These are phyloP conservation scores for Podila horticola DNA, from an alignment of 192 early-diverging fungal species.

Conservation along the genomic window DNA sequence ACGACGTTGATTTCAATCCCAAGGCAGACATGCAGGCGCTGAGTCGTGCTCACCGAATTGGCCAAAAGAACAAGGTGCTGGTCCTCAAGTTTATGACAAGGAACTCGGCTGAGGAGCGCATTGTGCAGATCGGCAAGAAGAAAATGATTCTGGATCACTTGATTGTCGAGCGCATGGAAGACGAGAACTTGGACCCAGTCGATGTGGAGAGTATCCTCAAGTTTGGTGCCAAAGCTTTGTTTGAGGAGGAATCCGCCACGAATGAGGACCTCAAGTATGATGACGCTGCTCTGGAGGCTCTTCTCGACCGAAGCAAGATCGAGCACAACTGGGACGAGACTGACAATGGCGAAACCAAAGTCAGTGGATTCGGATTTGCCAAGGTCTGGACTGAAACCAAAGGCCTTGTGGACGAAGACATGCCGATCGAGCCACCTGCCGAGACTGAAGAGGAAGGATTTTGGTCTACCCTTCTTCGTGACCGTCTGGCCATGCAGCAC, in stretches of 20 bases:
- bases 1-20: conserved; percentile 81
- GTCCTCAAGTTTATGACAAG: conserved; percentile 74
- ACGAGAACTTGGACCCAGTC: conserved; percentile 59
- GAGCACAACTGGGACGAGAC: conserved; percentile 39
- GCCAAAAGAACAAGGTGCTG: conserved; percentile 72
- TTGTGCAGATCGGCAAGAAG: conserved; percentile 77
- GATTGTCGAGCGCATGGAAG: conserved; percentile 78
- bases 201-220: conserved; percentile 74
- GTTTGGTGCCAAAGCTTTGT: conserved; percentile 75
- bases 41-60: conserved; percentile 78
- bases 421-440: conserved; percentile 26
- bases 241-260: conserved; percentile 65
- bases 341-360: conserved; percentile 49
- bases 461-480: conserved; percentile 46
- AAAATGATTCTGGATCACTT: conserved; percentile 83
- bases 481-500: conserved; percentile 38
- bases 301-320: conserved; percentile 68
- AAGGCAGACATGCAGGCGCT: conserved; percentile 80
- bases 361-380: conserved; percentile 67
- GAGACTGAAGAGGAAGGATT: conserved; percentile 48
- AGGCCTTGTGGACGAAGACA: conserved; percentile 54
- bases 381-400: conserved; percentile 71
- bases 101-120: conserved; percentile 73
- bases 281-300: conserved; percentile 64
- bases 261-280: conserved; percentile 63